Base-by-base conservation (phyloP, 176 grass and related monocot genomes). In the Luzula sylvatica region DNA sequence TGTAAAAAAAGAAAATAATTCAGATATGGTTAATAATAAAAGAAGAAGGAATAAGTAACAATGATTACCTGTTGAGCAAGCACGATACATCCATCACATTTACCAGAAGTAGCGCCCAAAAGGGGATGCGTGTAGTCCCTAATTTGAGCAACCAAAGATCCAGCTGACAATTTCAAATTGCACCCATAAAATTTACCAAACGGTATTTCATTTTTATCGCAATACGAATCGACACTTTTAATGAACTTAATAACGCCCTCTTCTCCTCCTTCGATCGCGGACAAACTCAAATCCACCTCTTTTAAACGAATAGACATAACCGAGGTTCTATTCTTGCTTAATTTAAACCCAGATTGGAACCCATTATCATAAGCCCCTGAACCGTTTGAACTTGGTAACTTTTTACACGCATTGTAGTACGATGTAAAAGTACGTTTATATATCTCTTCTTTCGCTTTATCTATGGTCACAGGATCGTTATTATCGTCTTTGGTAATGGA, bases 181-280 rank as follows among this genome's bases (percentile, higher is more conserved):
- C 90, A 82, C 51, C 90, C 90, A 76, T 95, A 95, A 65, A 88
- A 72, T 55, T 82, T 74, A 12, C 83, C 87, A 76, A 95, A 95
- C 12, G 90, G 90, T 67, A 95, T 81, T 49, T 88, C 70, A 65
- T 82, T 85, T 70, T 86, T 81, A 46, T 73, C 77, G 61, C 80
- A 85, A 49, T 88, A 57, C 44, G 69, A 69, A 74, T 95, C 90
- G 19, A 76, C 43, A 53, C 25, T 74, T 72, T 79, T 95, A 29
- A 88, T 63, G 61, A 88, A 88, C n/a, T 41, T 70, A 76, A 95
- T 75, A 76, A 95, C 88, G 46, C 77, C 84, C 69, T 78, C 80
- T 53, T 84, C 76, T 4, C 88, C 76, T 2, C 83, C 84, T 71
- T 95, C 77, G 21, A 95, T 78, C 69, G 77, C 80, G 35, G 80